Evolutionary conservation across 306 rosid genomes (phyloP).

Genomic region (Cicer judaicum): DNA sequence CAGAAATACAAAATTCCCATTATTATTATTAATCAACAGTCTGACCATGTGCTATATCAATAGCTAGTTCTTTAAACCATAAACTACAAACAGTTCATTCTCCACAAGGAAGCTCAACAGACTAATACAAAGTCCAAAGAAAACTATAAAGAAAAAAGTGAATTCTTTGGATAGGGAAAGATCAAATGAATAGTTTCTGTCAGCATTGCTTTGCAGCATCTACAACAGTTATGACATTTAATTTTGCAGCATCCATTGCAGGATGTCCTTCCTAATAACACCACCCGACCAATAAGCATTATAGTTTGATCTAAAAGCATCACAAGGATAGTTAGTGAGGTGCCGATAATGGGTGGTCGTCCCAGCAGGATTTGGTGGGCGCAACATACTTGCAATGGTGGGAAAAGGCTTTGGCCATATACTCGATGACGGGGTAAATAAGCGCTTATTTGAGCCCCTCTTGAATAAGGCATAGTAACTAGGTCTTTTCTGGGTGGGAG

Average conservation of each 20-base stretch:
- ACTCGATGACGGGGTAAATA: slow-evolving; percentile 54
- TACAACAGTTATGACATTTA: slow-evolving; percentile 22
- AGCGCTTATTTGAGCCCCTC: slow-evolving; percentile 61
- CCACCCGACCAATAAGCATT: slow-evolving; percentile 50
- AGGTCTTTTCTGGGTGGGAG: slow-evolving; percentile 48
- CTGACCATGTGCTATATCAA: background rate
- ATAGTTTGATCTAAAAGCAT: slow-evolving; percentile 43
- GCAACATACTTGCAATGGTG: slow-evolving; percentile 65
- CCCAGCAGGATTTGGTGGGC: slow-evolving; percentile 59
- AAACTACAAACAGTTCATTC: background rate
- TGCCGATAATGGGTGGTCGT: slow-evolving; percentile 59
- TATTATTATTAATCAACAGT: slow-evolving; percentile 21
- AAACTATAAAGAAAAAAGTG: background rate
- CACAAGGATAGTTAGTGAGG: slow-evolving; percentile 47
- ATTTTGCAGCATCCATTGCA: slow-evolving; percentile 74
- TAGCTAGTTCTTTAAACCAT: slow-evolving; percentile 31
- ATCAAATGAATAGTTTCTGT: slow-evolving; percentile 9
- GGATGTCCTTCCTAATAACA: slow-evolving; percentile 69
- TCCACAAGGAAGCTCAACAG: slow-evolving; percentile 35
- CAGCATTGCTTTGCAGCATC: slow-evolving; percentile 1
- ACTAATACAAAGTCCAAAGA: slow-evolving; percentile 37
- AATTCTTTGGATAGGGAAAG: slow-evolving; percentile 5
- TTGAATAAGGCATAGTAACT: slow-evolving; percentile 47
- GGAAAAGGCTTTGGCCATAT: slow-evolving; percentile 60
- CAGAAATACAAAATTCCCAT: background rate